Evolutionary conservation across 148 eudicot genomes (phyloP).

Genomic region (Nepenthes mirabilis): DNA sequence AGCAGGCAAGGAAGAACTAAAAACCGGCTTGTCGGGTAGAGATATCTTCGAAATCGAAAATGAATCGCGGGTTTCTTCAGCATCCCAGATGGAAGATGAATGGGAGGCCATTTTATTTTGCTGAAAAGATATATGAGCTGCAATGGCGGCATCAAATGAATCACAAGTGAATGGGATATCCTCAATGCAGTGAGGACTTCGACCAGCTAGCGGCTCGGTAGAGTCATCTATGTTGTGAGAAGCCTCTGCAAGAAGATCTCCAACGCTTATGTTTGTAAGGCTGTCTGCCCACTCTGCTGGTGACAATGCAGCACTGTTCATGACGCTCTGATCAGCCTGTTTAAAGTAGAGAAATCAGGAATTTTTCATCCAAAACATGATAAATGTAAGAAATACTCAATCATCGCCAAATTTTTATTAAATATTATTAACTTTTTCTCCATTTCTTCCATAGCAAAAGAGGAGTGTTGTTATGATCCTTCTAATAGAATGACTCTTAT

Average conservation of each 20-base stretch:
- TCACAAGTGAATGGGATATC: constrained; percentile 64
- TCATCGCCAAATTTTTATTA: too few species aligned
- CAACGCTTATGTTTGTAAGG: constrained; percentile 66
- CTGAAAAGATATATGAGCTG: constrained; percentile 71
- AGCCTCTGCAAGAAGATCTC: constrained; percentile 53
- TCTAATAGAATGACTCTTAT: too few species aligned
- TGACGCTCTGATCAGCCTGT: constrained; percentile 28
- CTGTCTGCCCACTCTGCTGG: constrained; percentile 81
- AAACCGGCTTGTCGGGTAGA: constrained; percentile 14
- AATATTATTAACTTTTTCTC: too few species aligned
- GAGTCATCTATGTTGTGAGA: constrained; percentile 22
- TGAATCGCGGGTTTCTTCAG: constrained; percentile 96
- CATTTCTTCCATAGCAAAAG: too few species aligned
- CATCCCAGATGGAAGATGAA: constrained; percentile 74
- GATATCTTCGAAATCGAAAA: constrained; percentile 60
- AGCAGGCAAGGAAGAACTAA: constrained; percentile 10
- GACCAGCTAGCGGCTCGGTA: constrained; percentile 19
- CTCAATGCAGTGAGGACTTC: constrained; percentile 27
- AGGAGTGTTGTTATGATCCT: too few species aligned
- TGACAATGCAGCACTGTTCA: constrained; percentile 26
- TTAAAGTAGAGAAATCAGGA: background rate
- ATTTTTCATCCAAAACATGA: background rate
- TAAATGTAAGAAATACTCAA: too few species aligned
- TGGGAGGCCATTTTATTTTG: constrained; percentile 33
- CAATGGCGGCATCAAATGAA: constrained; percentile 96